These are phyloP conservation scores for Phytophthora pisi DNA, from an alignment of 352 stramenopile genomes.

Conservation along the genomic window DNA sequence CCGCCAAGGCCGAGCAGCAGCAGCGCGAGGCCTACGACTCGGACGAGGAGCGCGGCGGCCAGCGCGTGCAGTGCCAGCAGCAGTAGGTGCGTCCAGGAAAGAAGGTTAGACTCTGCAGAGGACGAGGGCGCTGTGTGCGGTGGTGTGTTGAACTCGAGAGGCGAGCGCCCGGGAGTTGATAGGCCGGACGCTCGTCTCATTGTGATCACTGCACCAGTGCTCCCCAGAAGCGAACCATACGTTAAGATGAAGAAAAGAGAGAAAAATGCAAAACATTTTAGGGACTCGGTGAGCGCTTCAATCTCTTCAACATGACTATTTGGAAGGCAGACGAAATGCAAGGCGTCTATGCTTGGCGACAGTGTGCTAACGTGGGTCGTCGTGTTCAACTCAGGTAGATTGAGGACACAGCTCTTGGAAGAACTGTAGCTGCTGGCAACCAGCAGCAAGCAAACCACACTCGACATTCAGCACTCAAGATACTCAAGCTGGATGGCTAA, in stretches of 20 bases:
- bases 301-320: too few species aligned
- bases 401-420: too few species aligned
- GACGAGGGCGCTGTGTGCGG: conserved; percentile 25
- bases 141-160: conserved; percentile 20
- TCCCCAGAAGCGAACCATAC: conserved; percentile 37
- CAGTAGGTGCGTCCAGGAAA: conserved; percentile 64
- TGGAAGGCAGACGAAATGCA: too few species aligned
- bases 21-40: conserved; percentile 89
- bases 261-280: conserved; percentile 32
- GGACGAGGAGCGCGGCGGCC: conserved; percentile 93
- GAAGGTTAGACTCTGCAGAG: conserved; percentile 38
- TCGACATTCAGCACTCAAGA: too few species aligned
- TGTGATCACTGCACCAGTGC: conserved; percentile 24
- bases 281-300: neutral
- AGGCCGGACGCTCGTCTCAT: conserved; percentile 1
- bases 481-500: too few species aligned
- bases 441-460: too few species aligned
- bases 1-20: conserved; percentile 81
- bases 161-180: conserved; percentile 18
- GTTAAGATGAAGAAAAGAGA: conserved; percentile 38
- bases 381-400: too few species aligned
- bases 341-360: too few species aligned
- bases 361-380: too few species aligned
- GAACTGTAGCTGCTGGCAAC: too few species aligned
- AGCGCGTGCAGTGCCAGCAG: conserved; percentile 90